Conservation (phyloP, 2,329 filamentous ascomycete species). For the Pseudophaeomoniella oleicola region DNA sequence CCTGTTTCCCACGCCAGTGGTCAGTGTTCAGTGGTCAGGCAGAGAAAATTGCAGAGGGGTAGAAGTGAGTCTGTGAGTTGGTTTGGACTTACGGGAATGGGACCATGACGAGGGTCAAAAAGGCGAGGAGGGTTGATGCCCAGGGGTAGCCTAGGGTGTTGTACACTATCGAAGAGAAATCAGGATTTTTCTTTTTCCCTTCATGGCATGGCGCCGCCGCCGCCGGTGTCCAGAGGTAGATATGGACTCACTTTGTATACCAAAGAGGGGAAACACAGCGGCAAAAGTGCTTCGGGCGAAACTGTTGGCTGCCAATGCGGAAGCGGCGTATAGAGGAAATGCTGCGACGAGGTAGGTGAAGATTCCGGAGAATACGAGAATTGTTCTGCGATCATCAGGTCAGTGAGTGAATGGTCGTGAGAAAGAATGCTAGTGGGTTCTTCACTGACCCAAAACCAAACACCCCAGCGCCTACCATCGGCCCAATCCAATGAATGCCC, state of each 20-base stretch:
- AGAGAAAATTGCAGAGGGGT: neutral
- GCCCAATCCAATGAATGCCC: conserved; percentile 30
- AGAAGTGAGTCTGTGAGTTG: neutral
- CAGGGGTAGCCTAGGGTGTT: conserved; percentile 29
- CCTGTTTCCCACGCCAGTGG: neutral
- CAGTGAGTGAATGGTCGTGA: neutral
- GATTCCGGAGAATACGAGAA: conserved; percentile 67
- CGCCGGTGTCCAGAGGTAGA: too few relatives aligned
- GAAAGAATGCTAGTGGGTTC: conserved; percentile 31
- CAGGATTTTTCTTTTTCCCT: too few relatives aligned
- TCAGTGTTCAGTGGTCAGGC: neutral
- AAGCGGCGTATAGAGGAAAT: conserved; percentile 29
- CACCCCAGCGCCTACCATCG: conserved; percentile 32
- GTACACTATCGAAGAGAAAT: conserved; percentile 33
- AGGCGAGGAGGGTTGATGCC: conserved; percentile 28
- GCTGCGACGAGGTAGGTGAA: conserved; percentile 71
- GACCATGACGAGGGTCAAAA: conserved; percentile 27
- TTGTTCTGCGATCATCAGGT: conserved; percentile 34
- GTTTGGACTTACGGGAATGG: conserved; percentile 30
- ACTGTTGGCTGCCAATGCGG: conserved; percentile 67
- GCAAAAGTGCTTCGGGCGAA: conserved; percentile 66
- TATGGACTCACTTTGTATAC: conserved; percentile 32
- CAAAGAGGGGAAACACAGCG: conserved; percentile 63
- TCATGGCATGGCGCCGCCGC: neutral
- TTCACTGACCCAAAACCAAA: conserved; percentile 28